Conservation (phyloP, 2,329 filamentous ascomycete species). For the Alternaria sp. region DNA sequence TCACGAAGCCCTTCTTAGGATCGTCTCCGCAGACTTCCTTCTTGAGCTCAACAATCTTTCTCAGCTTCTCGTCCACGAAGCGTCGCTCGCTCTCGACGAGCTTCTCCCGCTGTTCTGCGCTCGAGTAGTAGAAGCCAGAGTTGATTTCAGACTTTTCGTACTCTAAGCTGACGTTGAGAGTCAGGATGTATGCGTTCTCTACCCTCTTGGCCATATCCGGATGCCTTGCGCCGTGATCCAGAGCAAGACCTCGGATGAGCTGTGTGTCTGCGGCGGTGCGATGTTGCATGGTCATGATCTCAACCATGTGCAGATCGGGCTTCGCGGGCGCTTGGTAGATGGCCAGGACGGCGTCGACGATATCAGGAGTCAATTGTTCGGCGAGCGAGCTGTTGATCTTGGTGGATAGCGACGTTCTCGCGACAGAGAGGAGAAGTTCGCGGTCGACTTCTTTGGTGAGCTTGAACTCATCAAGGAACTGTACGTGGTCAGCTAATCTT, state of each 20-base stretch:
- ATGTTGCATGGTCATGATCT: slow-evolving; percentile 99
- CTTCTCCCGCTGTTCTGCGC: slow-evolving; percentile 95
- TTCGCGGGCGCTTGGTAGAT: slow-evolving; percentile 90
- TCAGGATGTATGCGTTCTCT: slow-evolving; percentile 94
- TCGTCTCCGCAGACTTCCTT: slow-evolving; percentile 96
- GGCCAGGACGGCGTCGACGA: slow-evolving; percentile 93
- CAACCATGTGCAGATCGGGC: slow-evolving; percentile 98
- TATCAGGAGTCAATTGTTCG: slow-evolving; percentile 88
- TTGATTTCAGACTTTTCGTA: slow-evolving; percentile 99
- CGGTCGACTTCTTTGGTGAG: slow-evolving; percentile 85
- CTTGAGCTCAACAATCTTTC: slow-evolving; percentile 97
- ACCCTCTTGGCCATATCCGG: slow-evolving; percentile 98
- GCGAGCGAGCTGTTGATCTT: slow-evolving; percentile 92
- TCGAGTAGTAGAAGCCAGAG: slow-evolving; percentile 98
- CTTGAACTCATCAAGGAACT: slow-evolving; percentile 97
- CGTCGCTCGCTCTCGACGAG: slow-evolving; percentile 95
- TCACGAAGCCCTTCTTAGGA: slow-evolving; percentile 92
- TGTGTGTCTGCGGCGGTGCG: slow-evolving; percentile 94
- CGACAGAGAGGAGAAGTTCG: slow-evolving; percentile 91
- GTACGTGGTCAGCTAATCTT: slow-evolving; percentile 15
- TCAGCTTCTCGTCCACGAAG: slow-evolving; percentile 94
- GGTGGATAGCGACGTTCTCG: slow-evolving; percentile 90
- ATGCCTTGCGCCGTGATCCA: slow-evolving; percentile 95
- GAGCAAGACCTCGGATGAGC: slow-evolving; percentile 87
- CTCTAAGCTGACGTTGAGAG: slow-evolving; percentile 93